Conservation (phyloP, 129 eudicot species). For the Solidago caesia region DNA sequence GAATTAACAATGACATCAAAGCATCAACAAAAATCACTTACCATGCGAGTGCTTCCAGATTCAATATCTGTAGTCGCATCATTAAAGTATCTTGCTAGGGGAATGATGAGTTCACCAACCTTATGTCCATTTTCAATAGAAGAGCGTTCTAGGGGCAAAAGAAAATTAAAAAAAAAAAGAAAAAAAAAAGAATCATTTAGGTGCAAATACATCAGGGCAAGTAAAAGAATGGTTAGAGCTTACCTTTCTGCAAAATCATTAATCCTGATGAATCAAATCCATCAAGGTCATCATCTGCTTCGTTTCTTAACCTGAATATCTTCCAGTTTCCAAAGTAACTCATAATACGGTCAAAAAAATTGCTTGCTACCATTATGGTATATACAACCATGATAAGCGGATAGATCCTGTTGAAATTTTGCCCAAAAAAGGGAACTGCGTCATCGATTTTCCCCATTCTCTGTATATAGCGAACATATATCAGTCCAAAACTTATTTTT, state of each 20-base stretch:
- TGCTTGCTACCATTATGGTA: conserved; percentile 64
- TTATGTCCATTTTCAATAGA: conserved; percentile 80
- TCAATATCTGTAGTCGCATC: conserved; percentile 56
- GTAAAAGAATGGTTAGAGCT: conserved; percentile 8
- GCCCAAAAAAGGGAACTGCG: conserved; percentile 84
- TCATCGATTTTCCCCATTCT: conserved; percentile 87
- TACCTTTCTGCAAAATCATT: conserved; percentile 61
- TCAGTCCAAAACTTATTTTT: conserved; percentile 10
- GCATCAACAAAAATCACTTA: conserved; percentile 22
- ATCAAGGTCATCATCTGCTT: conserved; percentile 57
- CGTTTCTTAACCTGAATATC: conserved; percentile 49
- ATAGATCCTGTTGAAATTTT: conserved; percentile 65
- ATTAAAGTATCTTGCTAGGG: conserved; percentile 76
- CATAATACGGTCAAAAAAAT: conserved; percentile 55
- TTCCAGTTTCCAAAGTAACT: conserved; percentile 72
- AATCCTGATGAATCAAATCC: conserved; percentile 73
- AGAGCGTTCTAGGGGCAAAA: conserved; percentile 51
- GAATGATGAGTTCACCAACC: conserved; percentile 83
- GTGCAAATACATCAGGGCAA: neutral
- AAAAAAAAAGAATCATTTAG: neutral
- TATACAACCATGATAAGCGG: conserved; percentile 81
- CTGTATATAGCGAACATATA: conserved; percentile 37
- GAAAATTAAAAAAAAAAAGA: neutral
- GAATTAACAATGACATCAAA: too few species aligned
- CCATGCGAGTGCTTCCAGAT: conserved; percentile 44